Conservation (phyloP, 2,329 filamentous ascomycete species). For the Teratosphaeria destructans region DNA sequence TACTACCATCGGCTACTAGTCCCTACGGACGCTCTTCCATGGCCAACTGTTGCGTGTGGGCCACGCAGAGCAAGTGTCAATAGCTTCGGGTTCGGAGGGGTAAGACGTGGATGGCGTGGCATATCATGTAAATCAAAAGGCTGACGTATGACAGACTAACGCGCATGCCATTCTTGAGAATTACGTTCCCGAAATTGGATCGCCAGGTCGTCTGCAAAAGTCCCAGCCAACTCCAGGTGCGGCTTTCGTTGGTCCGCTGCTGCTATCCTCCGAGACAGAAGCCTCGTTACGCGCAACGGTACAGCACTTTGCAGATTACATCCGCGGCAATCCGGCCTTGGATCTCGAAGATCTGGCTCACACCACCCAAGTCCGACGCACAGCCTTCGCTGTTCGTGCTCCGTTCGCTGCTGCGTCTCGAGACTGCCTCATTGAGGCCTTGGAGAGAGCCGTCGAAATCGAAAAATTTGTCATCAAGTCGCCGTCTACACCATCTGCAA, state of each 20-base stretch:
- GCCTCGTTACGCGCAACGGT: not conserved
- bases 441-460: not conserved
- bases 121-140: too few species aligned
- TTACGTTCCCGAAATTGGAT: not conserved
- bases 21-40: slow-evolving; percentile 40
- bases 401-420: too few species aligned
- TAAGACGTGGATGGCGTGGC: too few species aligned
- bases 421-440: too few species aligned
- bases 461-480: too few species aligned
- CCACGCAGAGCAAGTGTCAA: slow-evolving; percentile 23
- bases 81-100: slow-evolving; percentile 15
- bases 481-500: not conserved
- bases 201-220: too few species aligned
- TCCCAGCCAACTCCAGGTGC: not conserved
- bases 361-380: not conserved
- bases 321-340: slow-evolving; percentile 44
- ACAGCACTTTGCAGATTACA: not conserved
- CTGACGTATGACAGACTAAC: not conserved
- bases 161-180: not conserved
- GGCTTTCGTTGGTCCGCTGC: not conserved
- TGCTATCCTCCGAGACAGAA: not conserved
- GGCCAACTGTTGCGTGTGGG: slow-evolving; percentile 20
- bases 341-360: slow-evolving; percentile 38
- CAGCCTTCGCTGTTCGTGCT: too few species aligned
- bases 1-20: slow-evolving; percentile 50